These are phyloP conservation scores for Calonectria leucothoes DNA, from an alignment of 2,329 filamentous ascomycete genomes.

Conservation along the genomic window DNA sequence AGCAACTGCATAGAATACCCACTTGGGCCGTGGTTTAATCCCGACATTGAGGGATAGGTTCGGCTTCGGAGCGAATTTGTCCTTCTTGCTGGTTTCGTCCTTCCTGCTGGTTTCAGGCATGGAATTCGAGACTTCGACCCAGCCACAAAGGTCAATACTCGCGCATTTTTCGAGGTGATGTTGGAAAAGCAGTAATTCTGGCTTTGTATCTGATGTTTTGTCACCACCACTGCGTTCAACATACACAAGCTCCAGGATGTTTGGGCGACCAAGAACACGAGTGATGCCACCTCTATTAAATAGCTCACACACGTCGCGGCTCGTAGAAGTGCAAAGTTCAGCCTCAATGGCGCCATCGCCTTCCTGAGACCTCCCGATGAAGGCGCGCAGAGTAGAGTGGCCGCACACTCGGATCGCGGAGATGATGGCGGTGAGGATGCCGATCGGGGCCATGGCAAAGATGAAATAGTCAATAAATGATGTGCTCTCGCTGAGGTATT, in stretches of 20 bases:
- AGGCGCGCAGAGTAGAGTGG: slow-evolving; percentile 43
- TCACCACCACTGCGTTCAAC: too few species aligned
- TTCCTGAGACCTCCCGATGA: slow-evolving; percentile 53
- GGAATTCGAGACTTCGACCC: not conserved
- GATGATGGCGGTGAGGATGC: slow-evolving; percentile 52
- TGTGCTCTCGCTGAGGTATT: slow-evolving; percentile 50
- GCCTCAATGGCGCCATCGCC: slow-evolving; percentile 45
- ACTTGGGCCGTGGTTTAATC: not conserved
- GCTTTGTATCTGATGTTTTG: too few species aligned
- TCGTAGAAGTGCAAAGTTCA: slow-evolving; percentile 55
- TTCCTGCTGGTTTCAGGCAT: too few species aligned
- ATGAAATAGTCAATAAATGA: slow-evolving; percentile 45
- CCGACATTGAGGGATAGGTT: not conserved
- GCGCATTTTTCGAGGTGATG: too few species aligned
- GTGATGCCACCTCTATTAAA: slow-evolving; percentile 47
- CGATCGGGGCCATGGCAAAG: slow-evolving; percentile 49
- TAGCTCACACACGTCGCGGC: slow-evolving; percentile 44
- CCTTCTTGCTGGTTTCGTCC: not conserved
- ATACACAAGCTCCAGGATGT: slow-evolving; percentile 40
- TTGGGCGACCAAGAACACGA: slow-evolving; percentile 46
- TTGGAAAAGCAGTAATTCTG: too few species aligned
- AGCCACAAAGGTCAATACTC: not conserved
- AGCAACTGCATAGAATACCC: not conserved
- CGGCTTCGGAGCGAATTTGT: not conserved
- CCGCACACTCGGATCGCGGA: slow-evolving; percentile 46